phyloP scores from a whole-genome alignment of 257 asterid genomes.

The Nicotiana paniculata region DNA sequence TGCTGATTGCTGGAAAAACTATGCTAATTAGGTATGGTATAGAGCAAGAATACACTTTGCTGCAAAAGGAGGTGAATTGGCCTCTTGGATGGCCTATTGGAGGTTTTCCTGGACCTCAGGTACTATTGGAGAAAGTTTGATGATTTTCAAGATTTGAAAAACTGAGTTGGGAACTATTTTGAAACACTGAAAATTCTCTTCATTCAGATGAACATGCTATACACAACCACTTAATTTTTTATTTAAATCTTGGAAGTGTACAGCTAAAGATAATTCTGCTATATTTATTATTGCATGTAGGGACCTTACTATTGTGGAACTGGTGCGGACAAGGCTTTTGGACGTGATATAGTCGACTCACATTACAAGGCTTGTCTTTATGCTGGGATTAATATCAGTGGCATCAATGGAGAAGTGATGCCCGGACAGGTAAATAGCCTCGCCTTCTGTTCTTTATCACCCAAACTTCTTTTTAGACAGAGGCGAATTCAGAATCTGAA shows the following conservation, averaged over 20 bases:
- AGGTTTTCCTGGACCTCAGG: conserved; percentile 99
- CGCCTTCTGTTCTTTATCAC: not conserved
- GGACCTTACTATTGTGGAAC: conserved; percentile 87
- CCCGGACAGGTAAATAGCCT: conserved; percentile 64
- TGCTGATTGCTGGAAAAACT: not conserved
- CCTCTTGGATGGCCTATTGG: conserved; percentile 97
- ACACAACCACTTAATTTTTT: no score
- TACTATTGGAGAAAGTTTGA: conserved; percentile 3
- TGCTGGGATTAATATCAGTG: conserved; percentile 86
- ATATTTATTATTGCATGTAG: conserved; percentile 11
- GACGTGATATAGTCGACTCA: conserved; percentile 78
- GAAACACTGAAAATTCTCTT: no score
- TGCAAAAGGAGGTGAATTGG: conserved; percentile 78
- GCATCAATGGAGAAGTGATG: conserved; percentile 91
- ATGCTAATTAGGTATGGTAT: conserved; percentile 63
- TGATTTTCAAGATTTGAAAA: no score
- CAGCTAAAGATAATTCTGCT: no score
- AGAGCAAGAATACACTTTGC: conserved; percentile 89
- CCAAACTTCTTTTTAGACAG: not conserved
- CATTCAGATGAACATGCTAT: no score
- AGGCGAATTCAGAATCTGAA: not conserved
- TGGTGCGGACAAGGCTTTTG: conserved; percentile 89
- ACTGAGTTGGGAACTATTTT: no score
- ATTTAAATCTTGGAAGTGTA: no score
- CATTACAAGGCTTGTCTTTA: conserved; percentile 82